These are phyloP conservation scores for Scytalidium sp. DNA, from an alignment of 2,329 filamentous ascomycete species.

Conservation along the genomic window DNA sequence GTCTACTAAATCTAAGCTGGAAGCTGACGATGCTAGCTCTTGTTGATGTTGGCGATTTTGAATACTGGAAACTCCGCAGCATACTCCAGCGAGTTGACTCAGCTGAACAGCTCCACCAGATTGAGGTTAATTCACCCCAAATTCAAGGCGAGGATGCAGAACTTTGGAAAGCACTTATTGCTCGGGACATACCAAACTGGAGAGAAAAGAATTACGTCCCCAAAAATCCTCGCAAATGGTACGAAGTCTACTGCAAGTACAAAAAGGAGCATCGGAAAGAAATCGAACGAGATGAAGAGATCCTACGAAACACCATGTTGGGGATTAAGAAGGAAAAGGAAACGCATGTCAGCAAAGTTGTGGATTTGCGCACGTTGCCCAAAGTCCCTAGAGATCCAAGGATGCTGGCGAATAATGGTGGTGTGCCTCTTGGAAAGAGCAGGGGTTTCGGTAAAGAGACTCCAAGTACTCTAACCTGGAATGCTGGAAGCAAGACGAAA, in stretches of 20 bases:
- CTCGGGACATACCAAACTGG: slow-evolving; percentile 66
- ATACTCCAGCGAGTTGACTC: slow-evolving; percentile 71
- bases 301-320: slow-evolving; percentile 51
- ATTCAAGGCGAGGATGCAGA: slow-evolving; percentile 67
- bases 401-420: slow-evolving; percentile 30
- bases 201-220: slow-evolving; percentile 62
- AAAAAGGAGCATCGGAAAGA: slow-evolving; percentile 55
- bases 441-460: slow-evolving; percentile 25
- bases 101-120: slow-evolving; percentile 68
- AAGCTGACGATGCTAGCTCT: slow-evolving; percentile 42
- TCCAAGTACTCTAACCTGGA: slow-evolving; percentile 39
- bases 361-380: slow-evolving; percentile 48
- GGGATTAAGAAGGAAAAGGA: slow-evolving; percentile 56
- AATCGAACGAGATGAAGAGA: slow-evolving; percentile 54
- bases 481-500: slow-evolving; percentile 49
- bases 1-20: slow-evolving; percentile 8
- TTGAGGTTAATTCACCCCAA: slow-evolving; percentile 77
- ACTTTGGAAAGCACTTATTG: slow-evolving; percentile 78
- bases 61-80: slow-evolving; percentile 61
- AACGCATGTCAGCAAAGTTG: slow-evolving; percentile 54
- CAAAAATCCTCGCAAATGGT: slow-evolving; percentile 68
- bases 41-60: slow-evolving; percentile 68
- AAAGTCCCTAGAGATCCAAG: slow-evolving; percentile 35
- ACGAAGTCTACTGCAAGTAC: slow-evolving; percentile 72
- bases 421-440: slow-evolving; percentile 23